Evolutionary conservation across 306 rosid genomes (phyloP).

Genomic region (Vicia faba): DNA sequence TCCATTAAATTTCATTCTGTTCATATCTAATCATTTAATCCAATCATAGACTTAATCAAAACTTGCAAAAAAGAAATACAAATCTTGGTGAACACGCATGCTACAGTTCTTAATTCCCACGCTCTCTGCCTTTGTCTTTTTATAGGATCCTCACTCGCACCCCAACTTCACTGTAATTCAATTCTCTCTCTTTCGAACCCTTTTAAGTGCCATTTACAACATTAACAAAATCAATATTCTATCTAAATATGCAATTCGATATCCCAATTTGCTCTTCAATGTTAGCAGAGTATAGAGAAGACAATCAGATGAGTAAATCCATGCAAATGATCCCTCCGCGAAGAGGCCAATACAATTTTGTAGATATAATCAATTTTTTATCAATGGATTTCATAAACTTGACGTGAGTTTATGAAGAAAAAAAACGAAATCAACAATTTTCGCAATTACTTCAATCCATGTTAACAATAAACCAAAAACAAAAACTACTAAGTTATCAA

Average conservation of each 20-base stretch:
- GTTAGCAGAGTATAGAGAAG: not conserved
- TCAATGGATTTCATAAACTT: too few species aligned
- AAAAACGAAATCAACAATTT: not conserved
- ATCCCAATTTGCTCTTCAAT: not conserved
- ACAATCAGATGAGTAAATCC: not conserved
- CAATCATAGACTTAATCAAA: too few species aligned
- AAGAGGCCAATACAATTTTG: too few species aligned
- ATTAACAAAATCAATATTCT: not conserved
- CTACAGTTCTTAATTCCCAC: constrained; percentile 1
- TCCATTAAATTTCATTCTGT: too few species aligned
- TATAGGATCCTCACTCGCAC: not conserved
- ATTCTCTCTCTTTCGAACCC: not conserved
- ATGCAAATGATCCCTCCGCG: not conserved
- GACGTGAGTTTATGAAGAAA: too few species aligned
- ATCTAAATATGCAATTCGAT: not conserved
- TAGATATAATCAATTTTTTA: too few species aligned
- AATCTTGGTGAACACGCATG: not conserved
- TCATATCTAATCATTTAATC: too few species aligned
- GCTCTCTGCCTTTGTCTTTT: too few species aligned
- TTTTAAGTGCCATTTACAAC: not conserved
- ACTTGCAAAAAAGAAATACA: not conserved
- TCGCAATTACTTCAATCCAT: too few species aligned
- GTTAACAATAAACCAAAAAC: too few species aligned
- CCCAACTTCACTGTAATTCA: not conserved
- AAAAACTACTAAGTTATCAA: not conserved